Percentiles rank a stretch among this genome's conserved stretches.
These are phyloP conservation scores for Berberis vulgaris DNA, from an alignment of 164 flowering plant species.

Conservation along the genomic window DNA sequence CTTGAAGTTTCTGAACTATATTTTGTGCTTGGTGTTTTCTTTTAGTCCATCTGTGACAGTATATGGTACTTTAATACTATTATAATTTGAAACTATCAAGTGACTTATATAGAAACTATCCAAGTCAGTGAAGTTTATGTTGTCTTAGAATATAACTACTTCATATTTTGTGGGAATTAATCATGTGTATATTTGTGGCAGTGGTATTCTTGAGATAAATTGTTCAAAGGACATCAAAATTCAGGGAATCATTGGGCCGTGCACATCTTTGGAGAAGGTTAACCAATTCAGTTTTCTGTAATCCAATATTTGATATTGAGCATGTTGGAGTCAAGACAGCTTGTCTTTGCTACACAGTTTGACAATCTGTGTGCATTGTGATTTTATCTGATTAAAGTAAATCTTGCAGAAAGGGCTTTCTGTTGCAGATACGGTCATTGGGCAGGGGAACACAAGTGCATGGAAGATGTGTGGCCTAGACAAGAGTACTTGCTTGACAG, in stretches of 20 bases:
- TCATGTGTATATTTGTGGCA: conserved; percentile 19
- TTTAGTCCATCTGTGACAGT: no score
- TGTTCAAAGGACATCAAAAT: conserved; percentile 93
- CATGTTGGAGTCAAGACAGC: background rate
- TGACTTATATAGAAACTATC: no score
- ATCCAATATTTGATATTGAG: background rate
- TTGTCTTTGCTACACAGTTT: no score
- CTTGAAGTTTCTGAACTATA: no score
- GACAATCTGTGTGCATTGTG: background rate
- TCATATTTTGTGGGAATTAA: background rate
- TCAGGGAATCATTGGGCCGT: conserved; percentile 93
- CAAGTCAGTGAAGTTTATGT: no score
- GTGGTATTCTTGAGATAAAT: conserved; percentile 80
- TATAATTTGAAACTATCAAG: no score
- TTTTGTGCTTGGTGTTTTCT: no score
- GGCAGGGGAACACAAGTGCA: conserved; percentile 86
- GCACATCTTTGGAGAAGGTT: conserved; percentile 97
- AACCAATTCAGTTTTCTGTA: background rate
- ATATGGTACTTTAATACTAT: no score
- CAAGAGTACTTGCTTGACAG: conserved; percentile 80
- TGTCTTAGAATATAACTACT: background rate
- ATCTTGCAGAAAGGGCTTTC: conserved; percentile 87
- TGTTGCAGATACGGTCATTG: conserved; percentile 72
- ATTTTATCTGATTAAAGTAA: conserved; percentile 11
- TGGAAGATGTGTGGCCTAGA: conserved; percentile 99